Percentiles rank a stretch among this genome's conserved stretches.
phyloP scores from a whole-genome alignment of 331 rosid species.

The Saraca asoca region DNA sequence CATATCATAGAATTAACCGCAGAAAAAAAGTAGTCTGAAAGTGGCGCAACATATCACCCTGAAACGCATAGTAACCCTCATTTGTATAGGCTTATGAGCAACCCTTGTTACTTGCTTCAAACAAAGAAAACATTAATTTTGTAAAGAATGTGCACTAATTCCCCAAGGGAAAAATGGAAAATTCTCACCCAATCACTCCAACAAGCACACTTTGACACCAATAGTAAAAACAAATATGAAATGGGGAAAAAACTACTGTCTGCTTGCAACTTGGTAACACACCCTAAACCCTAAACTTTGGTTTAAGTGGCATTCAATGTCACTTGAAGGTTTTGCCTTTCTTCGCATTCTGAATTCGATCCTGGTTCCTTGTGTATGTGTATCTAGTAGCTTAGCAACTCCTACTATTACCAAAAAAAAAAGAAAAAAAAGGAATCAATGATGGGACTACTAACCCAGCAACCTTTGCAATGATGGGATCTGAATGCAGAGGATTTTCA shows the following conservation, averaged over 20 bases:
- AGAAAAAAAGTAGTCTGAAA: conserved; percentile 6
- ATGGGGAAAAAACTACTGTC: background rate
- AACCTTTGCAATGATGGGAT: conserved; percentile 74
- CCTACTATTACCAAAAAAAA: too few species aligned
- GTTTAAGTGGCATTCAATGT: background rate
- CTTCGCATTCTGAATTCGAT: too few species aligned
- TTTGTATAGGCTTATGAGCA: background rate
- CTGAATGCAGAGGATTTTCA: conserved; percentile 92
- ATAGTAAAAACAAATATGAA: background rate
- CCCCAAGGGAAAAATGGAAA: conserved; percentile 18
- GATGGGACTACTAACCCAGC: conserved; percentile 75
- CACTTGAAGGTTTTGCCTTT: too few species aligned
- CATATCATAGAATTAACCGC: conserved; percentile 5
- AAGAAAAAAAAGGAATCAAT: too few species aligned
- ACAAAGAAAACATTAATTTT: background rate
- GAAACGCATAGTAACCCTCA: conserved; percentile 6
- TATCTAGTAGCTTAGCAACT: too few species aligned
- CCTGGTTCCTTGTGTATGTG: too few species aligned
- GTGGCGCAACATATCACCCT: background rate
- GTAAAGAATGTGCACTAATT: background rate
- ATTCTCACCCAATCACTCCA: conserved; percentile 11
- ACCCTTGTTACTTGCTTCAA: conserved; percentile 9
- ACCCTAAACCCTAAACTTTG: too few species aligned
- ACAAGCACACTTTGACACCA: conserved; percentile 3
- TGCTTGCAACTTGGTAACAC: background rate